These are phyloP conservation scores for Silene conica DNA, from an alignment of 148 eudicot species.

Conservation along the genomic window DNA sequence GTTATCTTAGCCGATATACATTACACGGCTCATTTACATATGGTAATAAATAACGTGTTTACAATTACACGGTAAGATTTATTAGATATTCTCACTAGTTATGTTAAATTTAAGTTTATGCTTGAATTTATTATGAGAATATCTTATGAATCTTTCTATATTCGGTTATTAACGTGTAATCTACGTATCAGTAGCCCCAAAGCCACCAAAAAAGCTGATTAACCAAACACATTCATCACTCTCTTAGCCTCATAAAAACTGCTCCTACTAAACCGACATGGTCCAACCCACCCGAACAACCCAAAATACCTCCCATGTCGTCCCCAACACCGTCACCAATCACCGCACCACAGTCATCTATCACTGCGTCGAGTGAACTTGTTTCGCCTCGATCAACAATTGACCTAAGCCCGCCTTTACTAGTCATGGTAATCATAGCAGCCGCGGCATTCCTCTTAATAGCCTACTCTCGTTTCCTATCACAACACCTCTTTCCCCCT, in stretches of 20 bases:
- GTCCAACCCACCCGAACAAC: neutral
- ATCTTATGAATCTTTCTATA: too few relatives aligned
- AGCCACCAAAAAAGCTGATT: neutral
- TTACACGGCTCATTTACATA: too few relatives aligned
- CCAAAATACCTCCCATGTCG: too few relatives aligned
- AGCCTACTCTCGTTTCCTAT: slow-evolving; percentile 72
- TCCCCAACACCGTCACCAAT: too few relatives aligned
- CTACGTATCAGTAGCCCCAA: neutral
- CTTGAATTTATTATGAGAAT: too few relatives aligned
- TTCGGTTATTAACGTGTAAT: too few relatives aligned
- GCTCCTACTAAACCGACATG: neutral
- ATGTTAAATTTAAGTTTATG: too few relatives aligned
- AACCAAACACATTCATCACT: neutral
- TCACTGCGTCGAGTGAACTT: slow-evolving; percentile 24
- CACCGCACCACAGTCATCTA: neutral
- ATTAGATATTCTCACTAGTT: too few relatives aligned
- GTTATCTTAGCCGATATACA: too few relatives aligned
- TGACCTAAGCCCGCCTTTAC: slow-evolving; percentile 75
- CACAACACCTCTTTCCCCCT: slow-evolving; percentile 49
- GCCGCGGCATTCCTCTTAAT: slow-evolving; percentile 71
- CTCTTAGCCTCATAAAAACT: neutral
- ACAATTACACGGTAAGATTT: too few relatives aligned
- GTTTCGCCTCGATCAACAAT: slow-evolving; percentile 34
- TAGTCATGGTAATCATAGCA: slow-evolving; percentile 77
- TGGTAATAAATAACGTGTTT: too few relatives aligned